Conservation (phyloP, 164 flowering plant genomes). For the Cinnamomum chago region DNA sequence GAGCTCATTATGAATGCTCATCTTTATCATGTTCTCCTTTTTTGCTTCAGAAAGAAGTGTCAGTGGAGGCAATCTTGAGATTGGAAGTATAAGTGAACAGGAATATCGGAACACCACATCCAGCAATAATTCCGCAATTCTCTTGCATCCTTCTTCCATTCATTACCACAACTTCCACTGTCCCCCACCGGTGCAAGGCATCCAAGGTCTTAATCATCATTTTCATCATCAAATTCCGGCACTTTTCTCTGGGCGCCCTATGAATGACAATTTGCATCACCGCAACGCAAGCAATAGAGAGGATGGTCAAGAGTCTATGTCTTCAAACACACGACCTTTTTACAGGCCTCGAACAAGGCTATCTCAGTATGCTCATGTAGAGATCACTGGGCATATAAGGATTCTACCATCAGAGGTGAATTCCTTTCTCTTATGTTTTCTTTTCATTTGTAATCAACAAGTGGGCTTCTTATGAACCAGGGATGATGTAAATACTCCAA, state of each 20-base stretch:
- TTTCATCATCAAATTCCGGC: constrained; percentile 39
- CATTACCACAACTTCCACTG: constrained; percentile 25
- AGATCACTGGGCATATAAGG: constrained; percentile 42
- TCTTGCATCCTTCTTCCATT: constrained; percentile 35
- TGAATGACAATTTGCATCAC: constrained; percentile 23
- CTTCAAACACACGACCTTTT: constrained; percentile 33
- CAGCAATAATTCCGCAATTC: constrained; percentile 33
- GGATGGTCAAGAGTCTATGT: constrained; percentile 31
- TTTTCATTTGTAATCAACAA: not conserved
- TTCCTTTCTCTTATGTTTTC: not conserved
- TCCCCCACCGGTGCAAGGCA: constrained; percentile 38
- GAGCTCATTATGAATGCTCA: not conserved
- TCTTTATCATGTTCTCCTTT: not conserved
- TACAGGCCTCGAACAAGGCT: constrained; percentile 37
- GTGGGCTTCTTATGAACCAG: too few relatives aligned
- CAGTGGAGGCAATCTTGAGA: constrained; percentile 43
- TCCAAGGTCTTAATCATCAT: constrained; percentile 29
- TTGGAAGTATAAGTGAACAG: constrained; percentile 28
- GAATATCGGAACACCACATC: constrained; percentile 39
- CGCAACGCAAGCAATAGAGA: constrained; percentile 25
- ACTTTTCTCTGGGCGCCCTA: constrained; percentile 33
- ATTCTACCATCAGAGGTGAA: constrained; percentile 58
- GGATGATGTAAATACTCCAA: too few relatives aligned
- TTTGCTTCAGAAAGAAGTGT: constrained; percentile 31
- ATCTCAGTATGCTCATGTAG: constrained; percentile 38